phyloP scores from a whole-genome alignment of 768 basidiomycete genomes.

The Rhodotorula babjevae region DNA sequence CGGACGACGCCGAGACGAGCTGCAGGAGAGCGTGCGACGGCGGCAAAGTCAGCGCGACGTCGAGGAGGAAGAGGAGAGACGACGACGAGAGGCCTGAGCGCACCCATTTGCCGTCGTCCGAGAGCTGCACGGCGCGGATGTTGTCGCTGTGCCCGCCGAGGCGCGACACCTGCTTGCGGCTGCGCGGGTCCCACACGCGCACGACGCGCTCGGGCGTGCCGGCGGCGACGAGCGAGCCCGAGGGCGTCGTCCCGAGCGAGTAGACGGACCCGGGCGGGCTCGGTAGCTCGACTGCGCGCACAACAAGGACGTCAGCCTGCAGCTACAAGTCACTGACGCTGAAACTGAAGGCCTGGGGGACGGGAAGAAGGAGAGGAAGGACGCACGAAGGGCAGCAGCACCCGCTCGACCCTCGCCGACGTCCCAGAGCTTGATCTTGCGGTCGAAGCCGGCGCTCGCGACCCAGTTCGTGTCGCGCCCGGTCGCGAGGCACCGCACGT shows the following conservation, averaged over 20 bases:
- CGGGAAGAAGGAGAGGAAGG: constrained; percentile 19
- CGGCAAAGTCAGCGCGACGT: too few relatives aligned
- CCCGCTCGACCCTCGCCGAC: constrained; percentile 51
- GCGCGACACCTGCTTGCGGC: constrained; percentile 68
- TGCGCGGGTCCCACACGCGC: constrained; percentile 86
- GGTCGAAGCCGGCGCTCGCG: constrained; percentile 89
- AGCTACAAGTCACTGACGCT: too few relatives aligned
- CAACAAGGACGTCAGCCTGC: constrained; percentile 46
- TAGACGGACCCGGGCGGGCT: constrained; percentile 65
- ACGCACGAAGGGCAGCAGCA: constrained; percentile 22
- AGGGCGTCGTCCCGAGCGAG: constrained; percentile 71
- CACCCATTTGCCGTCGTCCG: constrained; percentile 86
- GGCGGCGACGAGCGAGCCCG: constrained; percentile 73
- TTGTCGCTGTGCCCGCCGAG: constrained; percentile 97
- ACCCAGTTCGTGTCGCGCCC: constrained; percentile 70
- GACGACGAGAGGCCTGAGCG: constrained; percentile 48
- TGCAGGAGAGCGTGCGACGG: background rate
- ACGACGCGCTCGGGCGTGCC: constrained; percentile 89
- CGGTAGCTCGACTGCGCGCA: constrained; percentile 50
- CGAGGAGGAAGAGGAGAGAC: too few relatives aligned
- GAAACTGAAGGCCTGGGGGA: too few relatives aligned
- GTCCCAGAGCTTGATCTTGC: constrained; percentile 93
- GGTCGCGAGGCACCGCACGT: constrained; percentile 56
- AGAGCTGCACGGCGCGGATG: constrained; percentile 79
- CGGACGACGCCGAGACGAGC: constrained; percentile 38